Base-by-base conservation (phyloP, 768 basidiomycete genomes). In the Candolleomyces aberdarensis region DNA sequence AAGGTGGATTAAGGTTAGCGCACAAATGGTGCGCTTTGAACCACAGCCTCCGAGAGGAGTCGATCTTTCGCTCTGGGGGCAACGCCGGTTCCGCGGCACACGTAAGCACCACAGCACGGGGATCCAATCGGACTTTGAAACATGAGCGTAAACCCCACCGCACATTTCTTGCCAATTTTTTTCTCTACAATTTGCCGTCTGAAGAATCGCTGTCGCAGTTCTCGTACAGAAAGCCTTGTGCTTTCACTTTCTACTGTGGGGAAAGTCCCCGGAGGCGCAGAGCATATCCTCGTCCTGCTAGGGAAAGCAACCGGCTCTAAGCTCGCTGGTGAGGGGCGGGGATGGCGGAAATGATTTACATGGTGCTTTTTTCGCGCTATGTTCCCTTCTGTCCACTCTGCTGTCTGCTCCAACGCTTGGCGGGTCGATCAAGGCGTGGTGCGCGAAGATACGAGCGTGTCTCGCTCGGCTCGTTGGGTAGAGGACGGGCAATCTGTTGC, bases 181-280 rank as follows among this genome's bases (percentile, higher is more conserved):
- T 71, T 63, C 61, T 60, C 57, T 53, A 46, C 54, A 61, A 57
- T 63, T 70, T 67, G 85, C 82, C 83, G 87, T 80, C 75, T 73
- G 84, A 90, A 90, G 89, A 85, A 89, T 85, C 89, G 90, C 85
- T 75, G 74, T 92, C 90, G 85, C 90, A 91, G 90, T 85, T 82
- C 74, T 82, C 90, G 78, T 72, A 89, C 90, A 81, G 83, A 78
- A 78, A 81, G 67, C 81, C 61, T 59, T 26, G 56, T 44, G 77
- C 80, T 79, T 80, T 75, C 63, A 58, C 59, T 64, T 80, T 76
- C 63, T 65, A 87, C 90, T 91, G 90, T 87, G 90, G 90, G 90
- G 89, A 91, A 92, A 91, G 90, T 91, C 90, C 88, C 90, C 90
- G 90, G 90, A 91, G 90, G 83, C 74, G 82, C 87, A 87, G 89